Evolutionary conservation across 192 early-diverging fungal species (phyloP).

Genomic region (Neocallimastix lanati): DNA sequence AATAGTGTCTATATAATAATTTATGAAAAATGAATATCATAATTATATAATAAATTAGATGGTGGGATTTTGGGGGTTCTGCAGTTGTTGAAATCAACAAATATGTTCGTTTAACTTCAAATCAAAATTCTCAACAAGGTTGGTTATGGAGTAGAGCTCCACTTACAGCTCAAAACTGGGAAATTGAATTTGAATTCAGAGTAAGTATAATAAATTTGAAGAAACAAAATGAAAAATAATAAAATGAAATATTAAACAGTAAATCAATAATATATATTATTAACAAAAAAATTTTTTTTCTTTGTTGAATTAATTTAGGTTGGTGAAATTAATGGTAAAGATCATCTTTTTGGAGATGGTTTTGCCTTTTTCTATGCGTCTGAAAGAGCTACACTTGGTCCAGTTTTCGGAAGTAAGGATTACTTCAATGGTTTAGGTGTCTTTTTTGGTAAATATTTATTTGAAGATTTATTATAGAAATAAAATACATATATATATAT

Average conservation of each 20-base stretch:
- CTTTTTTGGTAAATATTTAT: slow-evolving; percentile 93
- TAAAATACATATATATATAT: too few relatives aligned
- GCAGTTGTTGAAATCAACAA: slow-evolving; percentile 71
- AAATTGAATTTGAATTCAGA: slow-evolving; percentile 82
- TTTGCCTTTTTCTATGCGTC: slow-evolving; percentile 88
- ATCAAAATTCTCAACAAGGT: slow-evolving; percentile 58
- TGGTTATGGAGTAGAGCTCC: slow-evolving; percentile 10
- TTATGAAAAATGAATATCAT: too few relatives aligned
- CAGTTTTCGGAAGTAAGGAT: slow-evolving; percentile 78
- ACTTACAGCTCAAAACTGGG: slow-evolving; percentile 45
- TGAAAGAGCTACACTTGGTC: slow-evolving; percentile 39
- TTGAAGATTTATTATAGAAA: slow-evolving; percentile 36
- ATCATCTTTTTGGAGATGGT: slow-evolving; percentile 79
- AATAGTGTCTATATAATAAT: too few relatives aligned
- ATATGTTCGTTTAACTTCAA: slow-evolving; percentile 70
- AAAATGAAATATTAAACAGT: too few relatives aligned
- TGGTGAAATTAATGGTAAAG: slow-evolving; percentile 45
- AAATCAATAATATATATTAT: too few relatives aligned
- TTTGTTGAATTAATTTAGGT: neutral
- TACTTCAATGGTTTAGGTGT: slow-evolving; percentile 81
- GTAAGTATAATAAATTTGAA: neutral
- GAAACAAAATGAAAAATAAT: too few relatives aligned
- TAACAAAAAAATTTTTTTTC: too few relatives aligned
- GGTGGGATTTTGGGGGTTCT: slow-evolving; percentile 93
- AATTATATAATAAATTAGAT: slow-evolving; percentile 16